Evolutionary conservation across 2,329 filamentous ascomycete genomes (phyloP), one percentile per base, ranked within the genome.

Genomic region (Capronia americana): DNA sequence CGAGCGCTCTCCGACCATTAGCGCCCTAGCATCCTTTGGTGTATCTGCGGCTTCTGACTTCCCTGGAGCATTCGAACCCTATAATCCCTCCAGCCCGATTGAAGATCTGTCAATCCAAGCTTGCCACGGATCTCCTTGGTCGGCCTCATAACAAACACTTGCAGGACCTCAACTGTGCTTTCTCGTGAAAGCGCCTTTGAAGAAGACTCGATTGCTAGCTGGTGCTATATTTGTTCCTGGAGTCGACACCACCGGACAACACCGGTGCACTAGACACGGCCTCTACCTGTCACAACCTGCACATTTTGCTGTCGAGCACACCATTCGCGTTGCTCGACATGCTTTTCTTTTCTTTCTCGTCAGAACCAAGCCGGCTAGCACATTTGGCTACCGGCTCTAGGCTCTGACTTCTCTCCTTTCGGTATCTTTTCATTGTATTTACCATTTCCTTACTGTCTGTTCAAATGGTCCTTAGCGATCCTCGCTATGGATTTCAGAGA

Each of bases 341-440:
- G 68, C 60, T 70, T 68, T 68, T 50, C 44, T 50, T 66, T 57
- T 24, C 64, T 30, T 57, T 57, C 59, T 63, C 44, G 46, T 66
- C 57, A 57, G 53, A 66, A 28, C 63, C 59, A 70, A 63, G 63
- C 56, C 64, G 56, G 60, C 32, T 64, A 59, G 63, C 57, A 64
- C 68, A 66, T 53, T 38, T 54, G 53, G 51, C 61, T 70, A 66
- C 57, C 62, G 57, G 65, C 57, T 61, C 48, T 51, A 30, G 50
- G 55, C 53, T 65, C 68, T 68, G 68, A 70, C 63, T 59, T 51
- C 5, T 55, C 53, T 32, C 41, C 41, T 63, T 61, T 46, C 62
- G 48, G 8, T 60, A 64, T 59, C 56, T 28, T 56, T 55, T 64
- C 56, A 12, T 11, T 51, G 8, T 20, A 26, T 62, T 56, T 32